Base-by-base conservation (phyloP, 306 rosid species). In the Amphicarpaea edgeworthii region DNA sequence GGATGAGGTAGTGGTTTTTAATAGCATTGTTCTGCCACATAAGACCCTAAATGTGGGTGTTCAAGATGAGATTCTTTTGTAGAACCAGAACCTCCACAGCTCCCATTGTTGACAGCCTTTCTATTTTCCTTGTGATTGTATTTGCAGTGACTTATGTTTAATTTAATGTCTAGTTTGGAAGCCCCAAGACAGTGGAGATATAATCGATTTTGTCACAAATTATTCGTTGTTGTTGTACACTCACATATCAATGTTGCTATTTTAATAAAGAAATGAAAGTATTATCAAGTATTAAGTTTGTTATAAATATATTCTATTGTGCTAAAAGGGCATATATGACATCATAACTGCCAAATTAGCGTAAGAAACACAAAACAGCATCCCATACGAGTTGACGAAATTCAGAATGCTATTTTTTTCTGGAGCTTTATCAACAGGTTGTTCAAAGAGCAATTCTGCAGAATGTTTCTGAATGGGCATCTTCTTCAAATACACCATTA, bases 41-140 rank as follows among this genome's bases (percentile, higher is more conserved):
- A 95, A 95, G 83, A 90, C 97, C 24, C 89, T 95, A 85, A 95
- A 92, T 70, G 85, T 90, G 7, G 86, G 96, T 43, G 99, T 92
- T 76, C 97, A 89, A 78, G 99, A 92, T 59, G 99, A 95, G 83
- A 92, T 95, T 66, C 89, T 95, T 70, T 86, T 95, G n/a, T 95
- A 83, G 84, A 73, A 51, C 47, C 51, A 83, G 84, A 73, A 51
- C 47, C 51, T 66, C 26, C 64, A 43, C 59, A 14, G 15, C 75
- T 54, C 63, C 23, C 11, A 40, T 40, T 68, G 20, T 26, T 73
- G n/a, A n/a, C n/a, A n/a, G 66, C 8, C 53, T 11, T 59, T 57
- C 50, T 72, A 34, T 28, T 60, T 45, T 72, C 30, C 55, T 28
- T 75, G 40, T 59, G 12, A 64, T 72, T 24, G 26, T 73, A 75